Percentiles rank a stretch among this genome's conserved stretches.
These are phyloP conservation scores for Starmerella sirachaensis DNA, from an alignment of 805 yeast genomes.

Conservation along the genomic window DNA sequence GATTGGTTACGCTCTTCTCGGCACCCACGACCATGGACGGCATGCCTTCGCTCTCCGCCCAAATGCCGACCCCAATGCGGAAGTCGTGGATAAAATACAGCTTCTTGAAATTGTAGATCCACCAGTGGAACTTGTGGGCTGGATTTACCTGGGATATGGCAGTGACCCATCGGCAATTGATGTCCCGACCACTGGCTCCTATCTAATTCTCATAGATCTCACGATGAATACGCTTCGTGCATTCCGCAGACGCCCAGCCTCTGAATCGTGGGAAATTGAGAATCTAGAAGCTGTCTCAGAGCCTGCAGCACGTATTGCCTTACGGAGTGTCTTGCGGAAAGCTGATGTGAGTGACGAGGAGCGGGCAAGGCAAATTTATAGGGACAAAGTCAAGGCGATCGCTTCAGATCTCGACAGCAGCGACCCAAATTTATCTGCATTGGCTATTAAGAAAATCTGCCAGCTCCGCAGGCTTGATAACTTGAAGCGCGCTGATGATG, in stretches of 20 bases:
- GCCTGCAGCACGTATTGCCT: slow-evolving; percentile 1
- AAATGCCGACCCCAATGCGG: background rate
- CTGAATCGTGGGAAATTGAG: background rate
- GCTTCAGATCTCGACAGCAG: too few species aligned
- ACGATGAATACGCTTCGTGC: background rate
- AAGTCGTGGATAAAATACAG: slow-evolving; percentile 3
- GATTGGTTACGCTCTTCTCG: background rate
- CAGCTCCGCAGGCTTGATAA: background rate
- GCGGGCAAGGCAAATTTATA: slow-evolving; percentile 3
- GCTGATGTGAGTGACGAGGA: background rate
- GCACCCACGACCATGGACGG: background rate
- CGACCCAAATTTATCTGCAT: background rate
- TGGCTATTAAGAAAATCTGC: background rate
- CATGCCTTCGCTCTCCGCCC: background rate
- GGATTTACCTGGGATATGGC: slow-evolving; percentile 5
- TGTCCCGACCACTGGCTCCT: background rate
- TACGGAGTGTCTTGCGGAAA: background rate
- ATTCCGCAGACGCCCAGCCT: background rate
- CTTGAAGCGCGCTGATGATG: background rate
- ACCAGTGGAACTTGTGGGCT: background rate
- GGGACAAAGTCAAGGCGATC: slow-evolving; percentile 1
- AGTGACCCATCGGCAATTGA: background rate
- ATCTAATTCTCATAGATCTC: background rate
- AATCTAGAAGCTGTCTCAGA: background rate
- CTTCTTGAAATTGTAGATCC: slow-evolving; percentile 3